Base-by-base conservation (phyloP, 2,329 filamentous ascomycete species). In the Raffaelea deltoideospora region DNA sequence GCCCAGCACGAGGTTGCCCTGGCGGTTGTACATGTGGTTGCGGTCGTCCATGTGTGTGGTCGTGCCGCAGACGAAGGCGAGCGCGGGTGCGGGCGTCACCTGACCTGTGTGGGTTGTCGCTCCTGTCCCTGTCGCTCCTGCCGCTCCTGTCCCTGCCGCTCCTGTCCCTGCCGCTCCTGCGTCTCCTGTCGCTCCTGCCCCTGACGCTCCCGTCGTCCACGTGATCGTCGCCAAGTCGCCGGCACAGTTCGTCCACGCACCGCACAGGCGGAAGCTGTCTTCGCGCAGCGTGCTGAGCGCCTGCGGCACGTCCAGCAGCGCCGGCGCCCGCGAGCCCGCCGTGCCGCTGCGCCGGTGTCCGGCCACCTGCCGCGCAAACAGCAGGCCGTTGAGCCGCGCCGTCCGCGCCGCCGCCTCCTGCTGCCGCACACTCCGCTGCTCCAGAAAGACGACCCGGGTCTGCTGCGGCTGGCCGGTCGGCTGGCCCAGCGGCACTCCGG, bases 21-120 rank as follows among this genome's bases (percentile, higher is more conserved):
- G 65, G 44, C 71, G 76, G 45, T 79, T 79, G 47, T 79, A 78
- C 42, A 77, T 72, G 47, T 76, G 72, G 39, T 77, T 78, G 30
- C 73, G 68, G 0, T 59, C 54, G 45, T 78, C 74, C 1, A 71
- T 76, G 51, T 78, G 73, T 1, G 68, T 67, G 0, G 71, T 74
- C 0, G 73, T 72, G 24, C 74, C 74, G 43, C 71, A 75, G n/a
- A 78, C 48, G 35, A 77, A 71, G 14, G 57, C 56, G n/a, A 59
- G 49, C 17, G 65, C 48, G n/a, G n/a, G n/a, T n/a, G n/a, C n/a
- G n/a, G n/a, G n/a, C n/a, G n/a, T n/a, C n/a, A n/a, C n/a, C n/a
- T n/a, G n/a, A n/a, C n/a, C n/a, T n/a, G n/a, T n/a, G n/a, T n/a
- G n/a, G n/a, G n/a, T n/a, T n/a, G n/a, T n/a, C n/a, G n/a, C n/a